A percentile compares a stretch with the other conserved stretches of the same genome.
These are phyloP conservation scores for Claviceps pusilla DNA, from an alignment of 2,329 filamentous ascomycete genomes.

Conservation along the genomic window DNA sequence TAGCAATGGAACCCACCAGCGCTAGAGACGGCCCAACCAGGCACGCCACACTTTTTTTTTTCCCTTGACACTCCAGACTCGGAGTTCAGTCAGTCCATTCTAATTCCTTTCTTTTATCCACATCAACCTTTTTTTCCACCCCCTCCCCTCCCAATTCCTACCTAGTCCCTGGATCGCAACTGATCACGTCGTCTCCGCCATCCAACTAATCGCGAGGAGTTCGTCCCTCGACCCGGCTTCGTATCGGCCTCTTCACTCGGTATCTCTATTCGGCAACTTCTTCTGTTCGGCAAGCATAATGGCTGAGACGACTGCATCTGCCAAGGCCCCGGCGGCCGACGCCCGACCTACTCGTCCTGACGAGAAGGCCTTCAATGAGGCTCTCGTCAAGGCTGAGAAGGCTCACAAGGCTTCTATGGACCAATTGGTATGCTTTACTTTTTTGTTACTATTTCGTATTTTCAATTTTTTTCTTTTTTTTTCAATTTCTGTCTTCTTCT, in stretches of 20 bases:
- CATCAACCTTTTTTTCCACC: background rate
- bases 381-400: slow-evolving; percentile 70
- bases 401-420: slow-evolving; percentile 66
- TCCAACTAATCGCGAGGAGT: slow-evolving; percentile 4
- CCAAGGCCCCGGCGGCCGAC: slow-evolving; percentile 28
- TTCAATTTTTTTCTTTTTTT: background rate
- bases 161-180: background rate
- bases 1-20: background rate
- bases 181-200: background rate
- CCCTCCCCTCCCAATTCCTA: background rate
- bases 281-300: slow-evolving; percentile 20
- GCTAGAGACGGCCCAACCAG: background rate
- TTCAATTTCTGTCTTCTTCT: background rate
- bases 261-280: slow-evolving; percentile 2
- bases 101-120: background rate
- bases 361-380: slow-evolving; percentile 67
- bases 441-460: background rate
- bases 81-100: background rate
- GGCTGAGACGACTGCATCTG: slow-evolving; percentile 30
- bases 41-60: background rate
- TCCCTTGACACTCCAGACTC: background rate
- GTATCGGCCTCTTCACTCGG: slow-evolving; percentile 8
- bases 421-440: slow-evolving; percentile 22
- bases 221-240: slow-evolving; percentile 5
- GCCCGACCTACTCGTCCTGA: slow-evolving; percentile 73